Conservation (phyloP, 208 protist species). For the Kentomonas sorsogonicus region DNA sequence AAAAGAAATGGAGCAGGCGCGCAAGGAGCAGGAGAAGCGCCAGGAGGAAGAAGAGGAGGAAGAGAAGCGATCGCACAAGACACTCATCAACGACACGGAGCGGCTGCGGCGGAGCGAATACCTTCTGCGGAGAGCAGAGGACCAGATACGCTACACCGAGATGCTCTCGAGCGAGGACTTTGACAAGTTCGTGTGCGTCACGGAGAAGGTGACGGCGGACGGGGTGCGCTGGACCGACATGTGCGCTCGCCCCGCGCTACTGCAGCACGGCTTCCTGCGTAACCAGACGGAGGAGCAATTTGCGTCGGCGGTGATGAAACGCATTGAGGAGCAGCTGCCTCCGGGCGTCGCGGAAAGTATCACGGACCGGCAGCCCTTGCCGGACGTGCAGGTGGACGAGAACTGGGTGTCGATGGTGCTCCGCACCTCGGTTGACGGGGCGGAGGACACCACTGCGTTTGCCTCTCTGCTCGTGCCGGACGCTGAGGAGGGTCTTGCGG, state of each 20-base stretch:
- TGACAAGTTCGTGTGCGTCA: conserved; percentile 28
- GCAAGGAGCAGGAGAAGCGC: neutral
- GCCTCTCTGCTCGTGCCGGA: no score
- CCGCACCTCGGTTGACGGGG: no score
- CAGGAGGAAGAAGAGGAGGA: neutral
- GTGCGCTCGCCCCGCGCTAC: conserved; percentile 17
- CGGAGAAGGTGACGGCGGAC: conserved; percentile 31
- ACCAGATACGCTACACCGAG: conserved; percentile 21
- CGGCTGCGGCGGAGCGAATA: neutral
- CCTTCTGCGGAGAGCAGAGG: conserved; percentile 17
- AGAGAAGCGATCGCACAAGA: neutral
- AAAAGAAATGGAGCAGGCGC: neutral
- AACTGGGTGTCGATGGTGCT: conserved; percentile 43
- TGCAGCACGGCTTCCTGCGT: conserved; percentile 14
- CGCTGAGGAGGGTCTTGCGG: no score
- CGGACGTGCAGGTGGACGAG: conserved; percentile 32
- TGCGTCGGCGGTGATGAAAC: conserved; percentile 24
- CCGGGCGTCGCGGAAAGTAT: conserved; percentile 31
- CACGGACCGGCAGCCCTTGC: conserved; percentile 23
- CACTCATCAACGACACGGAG: no score
- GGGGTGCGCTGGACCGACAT: conserved; percentile 55
- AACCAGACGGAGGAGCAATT: conserved; percentile 32
- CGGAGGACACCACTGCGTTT: no score
- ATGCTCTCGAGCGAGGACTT: conserved; percentile 18
- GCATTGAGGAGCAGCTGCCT: conserved; percentile 25